phyloP scores from a whole-genome alignment of 768 basidiomycete species.

The Hortiboletus campestris region DNA sequence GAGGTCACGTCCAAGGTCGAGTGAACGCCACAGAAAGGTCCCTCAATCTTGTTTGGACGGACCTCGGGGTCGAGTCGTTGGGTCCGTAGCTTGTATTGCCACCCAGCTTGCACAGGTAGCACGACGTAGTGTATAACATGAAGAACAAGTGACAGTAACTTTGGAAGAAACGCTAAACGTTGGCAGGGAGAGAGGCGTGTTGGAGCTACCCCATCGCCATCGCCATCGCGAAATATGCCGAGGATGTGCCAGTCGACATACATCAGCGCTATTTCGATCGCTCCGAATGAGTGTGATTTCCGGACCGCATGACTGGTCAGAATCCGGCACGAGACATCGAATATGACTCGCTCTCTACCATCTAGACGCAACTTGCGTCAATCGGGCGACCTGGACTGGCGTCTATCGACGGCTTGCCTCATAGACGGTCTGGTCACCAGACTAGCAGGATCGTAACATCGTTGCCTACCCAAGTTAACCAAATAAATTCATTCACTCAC shows the following conservation, averaged over 20 bases:
- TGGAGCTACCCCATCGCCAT: slow-evolving; percentile 15
- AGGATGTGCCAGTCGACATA: slow-evolving; percentile 32
- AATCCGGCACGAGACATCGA: slow-evolving; percentile 3
- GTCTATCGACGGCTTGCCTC: no score
- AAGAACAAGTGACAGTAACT: no score
- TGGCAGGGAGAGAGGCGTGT: slow-evolving; percentile 15
- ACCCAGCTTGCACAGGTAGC: no score
- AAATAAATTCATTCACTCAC: no score
- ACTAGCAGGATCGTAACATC: no score
- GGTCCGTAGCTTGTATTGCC: no score
- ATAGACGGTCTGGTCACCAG: no score
- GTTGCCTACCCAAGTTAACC: no score
- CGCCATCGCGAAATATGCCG: no score
- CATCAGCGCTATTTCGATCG: slow-evolving; percentile 21
- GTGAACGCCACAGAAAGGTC: background rate
- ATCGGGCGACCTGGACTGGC: no score
- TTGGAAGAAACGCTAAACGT: slow-evolving; percentile 18
- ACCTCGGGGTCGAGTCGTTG: no score
- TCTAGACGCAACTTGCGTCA: slow-evolving; percentile 8
- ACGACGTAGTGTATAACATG: no score
- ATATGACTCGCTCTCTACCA: slow-evolving; percentile 27
- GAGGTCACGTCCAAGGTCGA: slow-evolving; percentile 3
- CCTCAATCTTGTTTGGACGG: background rate
- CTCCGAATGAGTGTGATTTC: slow-evolving; percentile 24
- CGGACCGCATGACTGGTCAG: slow-evolving; percentile 25